Evolutionary conservation across 306 rosid species (phyloP).

Genomic region (Luffa aegyptiaca): DNA sequence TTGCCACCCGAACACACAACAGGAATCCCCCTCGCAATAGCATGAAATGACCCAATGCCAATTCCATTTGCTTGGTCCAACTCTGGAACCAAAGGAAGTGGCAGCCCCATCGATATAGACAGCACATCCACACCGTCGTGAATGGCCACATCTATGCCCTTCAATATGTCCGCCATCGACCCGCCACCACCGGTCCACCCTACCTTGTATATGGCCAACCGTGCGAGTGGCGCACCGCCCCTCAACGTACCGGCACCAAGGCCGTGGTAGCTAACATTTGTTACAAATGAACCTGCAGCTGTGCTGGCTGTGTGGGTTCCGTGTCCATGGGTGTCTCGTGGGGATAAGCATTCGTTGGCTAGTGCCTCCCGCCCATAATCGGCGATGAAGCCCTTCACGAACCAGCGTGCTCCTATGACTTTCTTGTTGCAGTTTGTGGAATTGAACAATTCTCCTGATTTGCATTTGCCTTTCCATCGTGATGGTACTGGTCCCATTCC

Average conservation of each 20-base stretch:
- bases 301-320: slow-evolving; percentile 76
- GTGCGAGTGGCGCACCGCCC: slow-evolving; percentile 84
- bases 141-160: slow-evolving; percentile 74
- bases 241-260: slow-evolving; percentile 65
- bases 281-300: slow-evolving; percentile 55
- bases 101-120: slow-evolving; percentile 38
- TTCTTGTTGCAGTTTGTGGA: slow-evolving; percentile 56
- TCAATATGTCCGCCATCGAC: slow-evolving; percentile 50
- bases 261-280: slow-evolving; percentile 38
- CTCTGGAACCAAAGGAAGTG: slow-evolving; percentile 48
- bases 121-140: slow-evolving; percentile 67
- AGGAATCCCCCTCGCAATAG: slow-evolving; percentile 42
- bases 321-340: slow-evolving; percentile 60
- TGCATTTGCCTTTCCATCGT: slow-evolving; percentile 65
- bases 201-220: slow-evolving; percentile 64
- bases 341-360: slow-evolving; percentile 46
- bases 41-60: slow-evolving; percentile 68
- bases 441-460: slow-evolving; percentile 52
- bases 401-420: slow-evolving; percentile 76
- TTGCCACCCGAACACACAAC: slow-evolving; percentile 71
- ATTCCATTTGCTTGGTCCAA: slow-evolving; percentile 45
- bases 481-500: slow-evolving; percentile 54
- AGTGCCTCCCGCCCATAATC: background rate
- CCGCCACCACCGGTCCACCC: slow-evolving; percentile 54
- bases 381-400: slow-evolving; percentile 32